phyloP scores from a whole-genome alignment of 2,329 filamentous ascomycete genomes.

The Aspergillus pseudotamarii region DNA sequence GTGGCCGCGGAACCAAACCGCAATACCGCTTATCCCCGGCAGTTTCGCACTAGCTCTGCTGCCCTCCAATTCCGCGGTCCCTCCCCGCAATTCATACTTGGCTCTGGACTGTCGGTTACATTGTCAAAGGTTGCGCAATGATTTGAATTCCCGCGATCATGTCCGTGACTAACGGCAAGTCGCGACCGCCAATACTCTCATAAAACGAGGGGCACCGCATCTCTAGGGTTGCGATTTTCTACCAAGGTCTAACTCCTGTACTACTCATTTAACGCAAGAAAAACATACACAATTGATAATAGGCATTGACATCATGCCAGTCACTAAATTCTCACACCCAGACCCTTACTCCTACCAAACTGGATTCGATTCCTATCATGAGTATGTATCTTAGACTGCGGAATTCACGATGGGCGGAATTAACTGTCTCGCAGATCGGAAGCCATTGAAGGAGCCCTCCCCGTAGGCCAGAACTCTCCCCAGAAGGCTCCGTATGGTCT shows the following conservation, averaged over 20 bases:
- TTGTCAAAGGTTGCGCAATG: neutral
- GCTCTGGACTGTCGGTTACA: neutral
- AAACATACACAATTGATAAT: neutral
- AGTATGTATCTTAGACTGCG: conserved; percentile 56
- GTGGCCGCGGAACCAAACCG: conserved; percentile 14
- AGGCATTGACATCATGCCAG: conserved; percentile 56
- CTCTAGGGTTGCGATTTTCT: neutral
- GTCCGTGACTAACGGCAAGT: neutral
- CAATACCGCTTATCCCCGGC: conserved; percentile 22
- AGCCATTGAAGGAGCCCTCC: conserved; percentile 73
- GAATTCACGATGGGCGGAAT: conserved; percentile 1
- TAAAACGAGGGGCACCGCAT: conserved; percentile 2
- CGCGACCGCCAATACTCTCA: neutral
- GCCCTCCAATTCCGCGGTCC: conserved; percentile 3
- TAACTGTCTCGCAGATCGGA: conserved; percentile 62
- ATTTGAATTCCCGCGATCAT: conserved; percentile 9
- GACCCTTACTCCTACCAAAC: conserved; percentile 77
- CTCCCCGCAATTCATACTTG: neutral
- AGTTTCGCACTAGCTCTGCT: conserved; percentile 17
- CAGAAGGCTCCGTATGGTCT: conserved; percentile 78
- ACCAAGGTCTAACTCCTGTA: neutral
- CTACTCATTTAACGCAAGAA: neutral
- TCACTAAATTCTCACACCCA: conserved; percentile 62
- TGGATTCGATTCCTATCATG: conserved; percentile 76
- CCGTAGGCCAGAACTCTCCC: conserved; percentile 76